Conservation (phyloP, 805 yeast species). For the Teunomyces lycoperdinae region DNA sequence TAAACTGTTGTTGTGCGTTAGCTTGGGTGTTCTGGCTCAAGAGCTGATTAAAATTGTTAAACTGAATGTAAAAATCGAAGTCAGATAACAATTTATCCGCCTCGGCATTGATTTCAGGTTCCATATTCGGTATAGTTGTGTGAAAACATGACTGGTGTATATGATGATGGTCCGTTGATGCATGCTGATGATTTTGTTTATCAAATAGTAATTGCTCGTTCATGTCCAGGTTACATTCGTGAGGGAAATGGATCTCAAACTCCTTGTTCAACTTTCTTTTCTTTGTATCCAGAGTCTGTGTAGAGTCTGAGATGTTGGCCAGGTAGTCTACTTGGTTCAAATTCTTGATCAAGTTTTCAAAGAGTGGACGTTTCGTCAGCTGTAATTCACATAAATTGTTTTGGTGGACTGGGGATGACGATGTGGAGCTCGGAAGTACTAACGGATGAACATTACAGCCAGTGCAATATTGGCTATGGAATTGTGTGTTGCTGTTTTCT, state of each 20-base stretch:
- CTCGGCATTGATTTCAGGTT: constrained; percentile 2
- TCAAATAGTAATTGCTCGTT: neutral
- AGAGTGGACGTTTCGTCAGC: constrained; percentile 29
- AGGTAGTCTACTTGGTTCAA: constrained; percentile 29
- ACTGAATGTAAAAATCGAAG: constrained; percentile 37
- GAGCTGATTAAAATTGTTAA: constrained; percentile 27
- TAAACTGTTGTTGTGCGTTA: neutral
- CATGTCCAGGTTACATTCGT: constrained; percentile 28
- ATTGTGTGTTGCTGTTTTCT: neutral
- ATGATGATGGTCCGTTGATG: constrained; percentile 11
- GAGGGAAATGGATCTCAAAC: constrained; percentile 39
- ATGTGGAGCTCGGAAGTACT: neutral
- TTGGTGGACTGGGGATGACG: neutral
- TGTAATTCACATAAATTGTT: constrained; percentile 28
- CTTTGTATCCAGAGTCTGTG: constrained; percentile 6
- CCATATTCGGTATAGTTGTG: constrained; percentile 35
- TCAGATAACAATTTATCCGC: constrained; percentile 24
- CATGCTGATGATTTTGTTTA: neutral
- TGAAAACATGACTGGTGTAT: constrained; percentile 46
- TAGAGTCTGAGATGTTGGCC: constrained; percentile 5
- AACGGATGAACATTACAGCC: neutral
- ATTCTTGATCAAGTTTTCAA: constrained; percentile 37
- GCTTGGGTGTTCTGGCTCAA: neutral
- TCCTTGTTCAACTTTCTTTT: constrained; percentile 10
- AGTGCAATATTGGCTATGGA: neutral